Conservation (phyloP, 352 stramenopile species). For the Globisporangium radiosum region DNA sequence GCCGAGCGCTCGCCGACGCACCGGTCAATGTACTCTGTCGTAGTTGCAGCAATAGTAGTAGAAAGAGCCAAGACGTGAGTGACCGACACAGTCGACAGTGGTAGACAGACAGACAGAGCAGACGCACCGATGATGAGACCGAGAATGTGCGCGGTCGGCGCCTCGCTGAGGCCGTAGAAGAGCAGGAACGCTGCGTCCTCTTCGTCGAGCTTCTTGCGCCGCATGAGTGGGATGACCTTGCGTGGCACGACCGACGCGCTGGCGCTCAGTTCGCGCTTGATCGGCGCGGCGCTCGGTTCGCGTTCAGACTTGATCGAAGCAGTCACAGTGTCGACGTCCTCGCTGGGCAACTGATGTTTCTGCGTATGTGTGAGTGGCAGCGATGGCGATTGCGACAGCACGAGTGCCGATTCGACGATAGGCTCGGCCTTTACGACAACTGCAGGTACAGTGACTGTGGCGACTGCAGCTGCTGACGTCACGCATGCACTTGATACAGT, state of each 20-base stretch:
- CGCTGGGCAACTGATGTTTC: neutral
- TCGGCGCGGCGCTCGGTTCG: neutral
- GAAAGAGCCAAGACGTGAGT: neutral
- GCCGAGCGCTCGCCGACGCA: conserved; percentile 24
- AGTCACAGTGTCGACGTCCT: neutral
- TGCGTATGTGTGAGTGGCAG: neutral
- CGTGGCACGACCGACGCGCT: conserved; percentile 1
- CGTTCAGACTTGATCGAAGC: neutral
- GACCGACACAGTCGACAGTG: neutral
- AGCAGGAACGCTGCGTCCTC: conserved; percentile 64
- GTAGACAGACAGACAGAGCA: neutral
- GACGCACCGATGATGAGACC: conserved; percentile 51
- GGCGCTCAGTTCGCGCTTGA: conserved; percentile 1
- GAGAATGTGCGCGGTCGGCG: conserved; percentile 35
- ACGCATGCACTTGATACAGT: too few species aligned
- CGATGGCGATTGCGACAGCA: neutral
- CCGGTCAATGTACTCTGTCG: conserved; percentile 45
- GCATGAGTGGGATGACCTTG: conserved; percentile 12
- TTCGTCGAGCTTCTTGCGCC: conserved; percentile 33
- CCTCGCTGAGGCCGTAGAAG: conserved; percentile 55
- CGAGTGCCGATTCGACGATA: neutral
- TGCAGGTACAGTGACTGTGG: neutral
- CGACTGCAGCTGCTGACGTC: too few species aligned
- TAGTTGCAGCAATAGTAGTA: neutral
- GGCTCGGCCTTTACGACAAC: neutral